A percentile compares a stretch with the other conserved stretches of the same genome.
phyloP scores from a whole-genome alignment of 2,329 filamentous ascomycete genomes.

The Rutstroemia sp. region DNA sequence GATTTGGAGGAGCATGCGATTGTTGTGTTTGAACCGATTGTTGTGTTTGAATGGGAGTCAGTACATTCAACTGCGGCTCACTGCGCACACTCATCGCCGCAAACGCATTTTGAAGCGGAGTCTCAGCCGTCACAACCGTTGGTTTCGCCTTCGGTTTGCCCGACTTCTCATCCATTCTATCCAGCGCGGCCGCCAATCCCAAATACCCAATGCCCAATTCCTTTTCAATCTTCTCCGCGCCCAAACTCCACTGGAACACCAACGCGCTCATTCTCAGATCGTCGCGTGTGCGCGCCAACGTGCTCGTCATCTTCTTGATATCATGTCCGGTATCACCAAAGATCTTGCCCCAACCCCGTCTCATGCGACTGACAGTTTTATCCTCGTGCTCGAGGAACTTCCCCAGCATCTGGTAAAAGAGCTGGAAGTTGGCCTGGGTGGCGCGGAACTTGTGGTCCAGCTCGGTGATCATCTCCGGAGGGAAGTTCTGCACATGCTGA shows the following conservation, averaged over 20 bases:
- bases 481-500: constrained; percentile 44
- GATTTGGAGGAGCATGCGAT: constrained; percentile 3
- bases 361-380: constrained; percentile 9
- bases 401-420: constrained; percentile 56
- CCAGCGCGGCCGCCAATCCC: constrained; percentile 56
- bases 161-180: constrained; percentile 35
- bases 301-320: constrained; percentile 50
- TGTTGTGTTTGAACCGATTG: constrained; percentile 7
- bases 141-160: constrained; percentile 4
- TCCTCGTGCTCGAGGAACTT: constrained; percentile 35
- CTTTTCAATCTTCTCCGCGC: constrained; percentile 49
- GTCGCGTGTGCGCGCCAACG: constrained; percentile 51
- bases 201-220: constrained; percentile 60
- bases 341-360: constrained; percentile 55
- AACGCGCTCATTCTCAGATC: constrained; percentile 56
- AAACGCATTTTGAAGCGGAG: neutral
- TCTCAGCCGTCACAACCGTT: neutral
- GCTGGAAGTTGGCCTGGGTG: constrained; percentile 53
- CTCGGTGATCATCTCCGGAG: constrained; percentile 53
- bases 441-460: constrained; percentile 56
- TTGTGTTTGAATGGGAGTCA: neutral
- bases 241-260: constrained; percentile 59
- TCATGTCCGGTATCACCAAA: constrained; percentile 47
- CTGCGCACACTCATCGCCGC: neutral
- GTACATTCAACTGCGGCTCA: neutral